Percentiles rank a stretch among this genome's conserved stretches.
These are phyloP conservation scores for Penicillium sp. DNA, from an alignment of 2,329 filamentous ascomycete genomes.

Conservation along the genomic window DNA sequence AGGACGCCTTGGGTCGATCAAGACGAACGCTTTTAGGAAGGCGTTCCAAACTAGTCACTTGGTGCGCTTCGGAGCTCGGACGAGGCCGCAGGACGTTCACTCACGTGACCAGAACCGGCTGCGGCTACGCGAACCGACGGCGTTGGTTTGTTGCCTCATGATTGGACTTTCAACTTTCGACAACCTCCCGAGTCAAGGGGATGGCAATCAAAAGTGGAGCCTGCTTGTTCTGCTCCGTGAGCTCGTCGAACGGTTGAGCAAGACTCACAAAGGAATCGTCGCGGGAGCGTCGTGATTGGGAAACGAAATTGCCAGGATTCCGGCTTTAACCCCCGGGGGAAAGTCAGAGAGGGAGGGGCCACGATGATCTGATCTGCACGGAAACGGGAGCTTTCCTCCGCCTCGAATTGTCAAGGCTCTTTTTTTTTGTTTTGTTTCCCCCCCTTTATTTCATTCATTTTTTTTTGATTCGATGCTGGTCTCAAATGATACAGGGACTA, in stretches of 20 bases:
- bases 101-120: conserved; percentile 15
- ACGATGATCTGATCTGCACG: conserved; percentile 23
- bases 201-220: conserved; percentile 3
- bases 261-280: conserved; percentile 4
- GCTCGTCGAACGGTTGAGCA: too few species aligned
- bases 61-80: not conserved
- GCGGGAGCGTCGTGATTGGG: not conserved
- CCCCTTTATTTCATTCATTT: too few species aligned
- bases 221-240: not conserved
- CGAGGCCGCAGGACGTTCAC: not conserved
- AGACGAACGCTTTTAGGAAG: conserved; percentile 3
- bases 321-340: conserved; percentile 5
- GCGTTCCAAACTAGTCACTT: not conserved
- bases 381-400: conserved; percentile 15
- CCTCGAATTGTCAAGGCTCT: conserved; percentile 1
- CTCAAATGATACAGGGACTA: not conserved
- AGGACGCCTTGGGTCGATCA: not conserved
- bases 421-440: not conserved
- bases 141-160: not conserved
- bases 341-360: not conserved
- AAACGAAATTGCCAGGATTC: not conserved
- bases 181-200: not conserved
- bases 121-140: conserved; percentile 23
- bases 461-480: too few species aligned
- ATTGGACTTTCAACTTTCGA: not conserved